Evolutionary conservation across 345 rosid species (phyloP), one percentile per base, ranked within the genome.

Genomic region (Camelina laxa): DNA sequence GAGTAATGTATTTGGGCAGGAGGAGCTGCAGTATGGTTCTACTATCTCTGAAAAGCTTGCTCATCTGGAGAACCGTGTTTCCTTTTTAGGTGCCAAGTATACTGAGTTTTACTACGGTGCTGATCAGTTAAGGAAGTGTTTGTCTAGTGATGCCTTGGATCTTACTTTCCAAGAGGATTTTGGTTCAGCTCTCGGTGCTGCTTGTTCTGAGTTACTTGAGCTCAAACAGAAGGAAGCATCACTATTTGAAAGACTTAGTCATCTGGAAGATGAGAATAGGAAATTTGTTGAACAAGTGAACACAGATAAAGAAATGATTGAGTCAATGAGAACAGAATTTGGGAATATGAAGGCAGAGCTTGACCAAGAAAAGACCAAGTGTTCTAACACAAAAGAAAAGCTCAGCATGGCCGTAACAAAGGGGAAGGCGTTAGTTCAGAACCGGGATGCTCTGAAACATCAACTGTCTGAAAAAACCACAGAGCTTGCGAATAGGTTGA

Each of bases 381-480:
- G 84, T 81, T 73, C 84, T 82, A 88, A 84, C 81, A 83, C 96
- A 35, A 94, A 91, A 78, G 98, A 94, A 81, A 94, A 94, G 83
- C 96, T 94, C 72, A 85, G 90, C 79, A 80, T 94, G 90, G 98
- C 98, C 12, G 98, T 94, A 65, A 88, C 96, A 7, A 94, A 88
- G 79, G 98, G 98, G 24, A 94, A 94, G 82, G 93, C 95, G 24
- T 73, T 94, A 85, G 91, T 94, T 80, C 98, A 94, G 87, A 90
- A 85, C 69, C 87, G 97, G 42, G 98, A 91, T 72, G 87, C 84
- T 5, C 82, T 94, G 74, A 91, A 86, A 87, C 91, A 83, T 65
- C 82, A 93, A 69, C 79, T 94, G 67, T 86, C 88, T 31, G 91
- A 85, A 60, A 91, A 84, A 83, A 75, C 85, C 9, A 79, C 65